Evolutionary conservation across 352 stramenopile species (phyloP).

Genomic region (Phytophthora crassamura): DNA sequence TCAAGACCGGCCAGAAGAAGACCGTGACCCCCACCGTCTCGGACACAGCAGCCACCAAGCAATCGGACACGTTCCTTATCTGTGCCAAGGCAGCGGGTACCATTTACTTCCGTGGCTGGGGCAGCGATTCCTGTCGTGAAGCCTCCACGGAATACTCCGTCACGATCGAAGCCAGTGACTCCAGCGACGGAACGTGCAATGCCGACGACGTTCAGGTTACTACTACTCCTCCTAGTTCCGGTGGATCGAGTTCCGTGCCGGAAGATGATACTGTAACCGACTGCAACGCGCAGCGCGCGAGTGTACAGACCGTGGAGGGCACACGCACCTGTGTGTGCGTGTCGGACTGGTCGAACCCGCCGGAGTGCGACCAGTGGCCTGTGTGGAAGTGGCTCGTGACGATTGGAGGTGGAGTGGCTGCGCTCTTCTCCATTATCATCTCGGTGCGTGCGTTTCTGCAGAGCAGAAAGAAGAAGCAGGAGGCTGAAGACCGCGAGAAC

Average conservation of each 20-base stretch:
- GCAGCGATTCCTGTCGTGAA: constrained; percentile 50
- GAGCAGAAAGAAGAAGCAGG: constrained; percentile 47
- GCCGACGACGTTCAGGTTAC: constrained; percentile 12
- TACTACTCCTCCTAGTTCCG: background rate
- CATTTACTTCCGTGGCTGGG: constrained; percentile 68
- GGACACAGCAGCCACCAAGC: constrained; percentile 41
- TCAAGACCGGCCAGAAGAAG: constrained; percentile 74
- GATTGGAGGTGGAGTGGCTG: constrained; percentile 61
- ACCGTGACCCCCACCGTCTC: constrained; percentile 54
- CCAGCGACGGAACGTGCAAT: constrained; percentile 16
- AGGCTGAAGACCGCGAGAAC: constrained; percentile 18
- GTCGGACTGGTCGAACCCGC: constrained; percentile 58
- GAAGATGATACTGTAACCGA: constrained; percentile 30
- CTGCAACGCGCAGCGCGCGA: constrained; percentile 59
- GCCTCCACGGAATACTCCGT: constrained; percentile 51
- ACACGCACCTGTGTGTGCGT: constrained; percentile 48
- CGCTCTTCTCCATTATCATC: constrained; percentile 63
- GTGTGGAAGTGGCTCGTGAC: constrained; percentile 69
- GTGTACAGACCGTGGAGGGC: constrained; percentile 41
- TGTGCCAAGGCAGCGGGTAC: constrained; percentile 58
- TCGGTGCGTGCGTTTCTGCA: constrained; percentile 57
- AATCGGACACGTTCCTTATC: constrained; percentile 62
- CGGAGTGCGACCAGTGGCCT: constrained; percentile 53
- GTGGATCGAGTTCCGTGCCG: constrained; percentile 15
- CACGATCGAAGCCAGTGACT: constrained; percentile 46